Evolutionary conservation across 2,329 filamentous ascomycete genomes (phyloP), one percentile per base, ranked within the genome.

Genomic region (Pezizomycotina sp.): DNA sequence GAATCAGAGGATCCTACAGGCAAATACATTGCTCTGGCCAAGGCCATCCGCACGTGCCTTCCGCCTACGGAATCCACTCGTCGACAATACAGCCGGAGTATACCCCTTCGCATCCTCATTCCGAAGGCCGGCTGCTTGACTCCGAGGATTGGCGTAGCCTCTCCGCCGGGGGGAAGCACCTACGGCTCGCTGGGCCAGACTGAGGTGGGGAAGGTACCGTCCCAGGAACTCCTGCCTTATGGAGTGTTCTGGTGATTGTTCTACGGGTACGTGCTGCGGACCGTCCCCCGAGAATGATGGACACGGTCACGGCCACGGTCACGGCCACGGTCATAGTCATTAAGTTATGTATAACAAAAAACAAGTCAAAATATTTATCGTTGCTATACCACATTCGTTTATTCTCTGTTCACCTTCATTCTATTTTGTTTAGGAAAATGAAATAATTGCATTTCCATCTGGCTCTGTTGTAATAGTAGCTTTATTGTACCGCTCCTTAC

Each of bases 61-160:
- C 89, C 57, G 84, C 73, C 22, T 93, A 92, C 51, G 86, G 89
- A 37, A 95, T 98, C 47, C 89, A 98, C 62, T 91, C 80, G 23
- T 86, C 83, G 22, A 98, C 89, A 8, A 95, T 98, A 50, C 89
- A 98, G 58, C 89, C 89, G 4, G 89, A 98, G 57, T 98, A 49
- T 28, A 48, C 47, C 7, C 45, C 47, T 63, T 53, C 45, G 6
- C 38, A 35, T 61, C 60, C 48, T 55, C 63, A 15, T 56, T 64
- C 38, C 52, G 54, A 4, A 56, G 55, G 12, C 59, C 62, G 45
- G 57, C 60, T 41, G 26, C 20, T 40, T 42, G 15, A 40, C 35
- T 18, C 39, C 36, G 3, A 33, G 34, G 29, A 31, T 34, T 27
- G 27, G 22, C 10, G 36, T 38, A 1, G 61, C 64, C 43, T 52